A percentile compares a stretch with the other conserved stretches of the same genome.
Evolutionary conservation across 2,329 filamentous ascomycete species (phyloP).

Genomic region (Beauveria sp.): DNA sequence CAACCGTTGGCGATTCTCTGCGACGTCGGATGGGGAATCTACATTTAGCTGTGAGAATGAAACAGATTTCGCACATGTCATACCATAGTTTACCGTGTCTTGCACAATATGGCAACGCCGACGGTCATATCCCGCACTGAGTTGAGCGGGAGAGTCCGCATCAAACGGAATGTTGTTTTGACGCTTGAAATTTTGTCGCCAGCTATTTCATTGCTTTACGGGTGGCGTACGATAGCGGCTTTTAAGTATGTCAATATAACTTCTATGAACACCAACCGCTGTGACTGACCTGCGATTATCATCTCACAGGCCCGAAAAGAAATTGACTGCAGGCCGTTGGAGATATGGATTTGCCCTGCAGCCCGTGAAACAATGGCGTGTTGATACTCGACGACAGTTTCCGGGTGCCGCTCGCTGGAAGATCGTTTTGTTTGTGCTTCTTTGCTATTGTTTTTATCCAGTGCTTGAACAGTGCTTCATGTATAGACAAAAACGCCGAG

Average conservation of each 20-base stretch:
- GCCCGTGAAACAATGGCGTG: too few species aligned
- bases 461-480: too few species aligned
- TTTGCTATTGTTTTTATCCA: too few species aligned
- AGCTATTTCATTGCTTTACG: background rate
- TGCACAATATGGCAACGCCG: background rate
- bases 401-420: too few species aligned
- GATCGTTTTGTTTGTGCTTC: too few species aligned
- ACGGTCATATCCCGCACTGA: background rate
- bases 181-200: background rate
- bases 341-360: background rate
- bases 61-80: background rate
- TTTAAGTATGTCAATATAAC: background rate
- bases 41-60: background rate
- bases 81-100: too few species aligned
- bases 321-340: background rate
- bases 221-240: background rate
- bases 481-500: too few species aligned
- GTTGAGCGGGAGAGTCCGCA: background rate
- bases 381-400: too few species aligned
- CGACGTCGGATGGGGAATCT: conserved; percentile 1
- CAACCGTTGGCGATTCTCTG: background rate
- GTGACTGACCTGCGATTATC: background rate
- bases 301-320: background rate
- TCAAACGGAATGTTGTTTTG: background rate
- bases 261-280: background rate